Conservation (phyloP, 2,329 filamentous ascomycete genomes). For the Monosporascus sp. region DNA sequence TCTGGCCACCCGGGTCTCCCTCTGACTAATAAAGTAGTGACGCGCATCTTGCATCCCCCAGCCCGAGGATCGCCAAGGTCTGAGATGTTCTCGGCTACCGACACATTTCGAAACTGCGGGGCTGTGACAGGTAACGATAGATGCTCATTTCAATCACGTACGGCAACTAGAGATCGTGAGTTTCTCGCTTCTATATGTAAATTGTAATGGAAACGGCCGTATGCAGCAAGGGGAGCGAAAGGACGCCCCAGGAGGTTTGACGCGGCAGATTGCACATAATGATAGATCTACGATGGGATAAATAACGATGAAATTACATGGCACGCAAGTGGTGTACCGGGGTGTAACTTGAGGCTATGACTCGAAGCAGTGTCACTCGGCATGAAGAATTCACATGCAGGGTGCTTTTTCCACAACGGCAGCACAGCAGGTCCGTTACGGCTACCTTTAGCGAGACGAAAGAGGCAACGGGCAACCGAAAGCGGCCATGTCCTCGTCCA, state of each 20-base stretch:
- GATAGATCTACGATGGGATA: background rate
- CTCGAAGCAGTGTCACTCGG: background rate
- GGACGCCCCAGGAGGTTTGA: background rate
- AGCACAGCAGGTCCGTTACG: slow-evolving; percentile 6
- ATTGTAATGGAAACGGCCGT: background rate
- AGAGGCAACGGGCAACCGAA: slow-evolving; percentile 14
- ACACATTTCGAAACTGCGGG: background rate
- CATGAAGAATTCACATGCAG: background rate
- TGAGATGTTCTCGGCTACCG: background rate
- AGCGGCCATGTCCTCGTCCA: slow-evolving; percentile 10
- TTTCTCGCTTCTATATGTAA: background rate
- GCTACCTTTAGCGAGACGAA: slow-evolving; percentile 11
- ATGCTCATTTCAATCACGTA: background rate
- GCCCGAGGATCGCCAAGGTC: background rate
- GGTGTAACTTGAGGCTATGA: background rate
- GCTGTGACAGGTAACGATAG: background rate
- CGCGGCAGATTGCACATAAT: background rate
- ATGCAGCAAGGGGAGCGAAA: background rate
- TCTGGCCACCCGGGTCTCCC: background rate
- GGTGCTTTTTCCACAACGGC: background rate
- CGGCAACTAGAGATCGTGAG: background rate
- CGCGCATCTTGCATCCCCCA: background rate
- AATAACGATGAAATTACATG: background rate
- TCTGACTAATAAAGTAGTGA: background rate
- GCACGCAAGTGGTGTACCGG: background rate